phyloP scores from a whole-genome alignment of 2,329 filamentous ascomycete genomes.

The Fusarium hainanense region DNA sequence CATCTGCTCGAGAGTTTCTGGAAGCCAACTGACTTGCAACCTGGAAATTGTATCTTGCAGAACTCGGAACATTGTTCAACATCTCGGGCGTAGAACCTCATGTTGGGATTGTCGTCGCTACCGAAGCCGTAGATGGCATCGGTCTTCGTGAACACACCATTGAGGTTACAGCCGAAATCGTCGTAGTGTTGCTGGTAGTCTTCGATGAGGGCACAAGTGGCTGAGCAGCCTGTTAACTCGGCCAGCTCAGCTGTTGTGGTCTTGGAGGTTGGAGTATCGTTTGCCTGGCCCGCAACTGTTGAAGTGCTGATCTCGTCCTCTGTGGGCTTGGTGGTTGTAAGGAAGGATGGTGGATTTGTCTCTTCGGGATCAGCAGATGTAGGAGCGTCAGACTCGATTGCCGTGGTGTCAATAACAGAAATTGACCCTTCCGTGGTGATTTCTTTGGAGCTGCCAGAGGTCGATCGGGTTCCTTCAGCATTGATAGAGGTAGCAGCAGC shows the following conservation, averaged over 20 bases:
- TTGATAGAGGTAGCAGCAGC: too few species aligned
- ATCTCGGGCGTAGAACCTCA: background rate
- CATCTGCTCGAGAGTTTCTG: background rate
- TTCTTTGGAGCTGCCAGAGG: background rate
- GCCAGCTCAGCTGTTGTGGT: background rate
- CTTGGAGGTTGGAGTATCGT: background rate
- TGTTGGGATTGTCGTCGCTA: background rate
- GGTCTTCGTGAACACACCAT: background rate
- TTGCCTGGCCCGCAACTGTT: background rate
- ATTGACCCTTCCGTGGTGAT: background rate
- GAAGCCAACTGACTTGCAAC: background rate
- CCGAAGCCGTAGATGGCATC: background rate
- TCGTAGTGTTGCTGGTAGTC: fast-evolving
- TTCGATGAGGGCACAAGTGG: background rate
- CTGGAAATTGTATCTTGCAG: background rate
- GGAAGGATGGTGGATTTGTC: background rate
- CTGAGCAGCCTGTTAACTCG: background rate
- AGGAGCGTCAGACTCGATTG: background rate
- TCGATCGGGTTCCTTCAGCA: background rate
- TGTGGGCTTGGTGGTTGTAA: background rate
- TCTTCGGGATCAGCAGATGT: background rate
- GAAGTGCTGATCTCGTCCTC: background rate
- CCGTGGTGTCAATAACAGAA: background rate
- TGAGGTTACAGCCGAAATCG: background rate
- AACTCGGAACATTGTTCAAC: background rate